Conservation (phyloP, 1,284 basidiomycete species). For the Agaricales sp. region DNA sequence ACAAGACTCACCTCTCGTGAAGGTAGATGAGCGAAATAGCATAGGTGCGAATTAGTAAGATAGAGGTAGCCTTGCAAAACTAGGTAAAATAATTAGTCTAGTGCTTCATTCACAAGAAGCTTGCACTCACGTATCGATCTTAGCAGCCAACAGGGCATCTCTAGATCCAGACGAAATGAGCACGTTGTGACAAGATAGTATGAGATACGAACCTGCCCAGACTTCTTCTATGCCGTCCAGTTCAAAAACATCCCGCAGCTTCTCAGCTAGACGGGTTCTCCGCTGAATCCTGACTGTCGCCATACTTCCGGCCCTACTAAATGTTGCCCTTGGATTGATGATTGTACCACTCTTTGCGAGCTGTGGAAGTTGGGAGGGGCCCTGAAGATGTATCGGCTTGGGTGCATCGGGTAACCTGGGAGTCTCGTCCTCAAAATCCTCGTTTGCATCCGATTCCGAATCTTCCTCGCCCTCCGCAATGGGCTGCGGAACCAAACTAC, state of each 20-base stretch:
- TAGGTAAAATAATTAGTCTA: too few species aligned
- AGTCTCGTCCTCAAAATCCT: constrained; percentile 52
- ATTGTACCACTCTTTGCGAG: not conserved
- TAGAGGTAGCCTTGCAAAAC: constrained; percentile 97
- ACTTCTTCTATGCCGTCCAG: constrained; percentile 75
- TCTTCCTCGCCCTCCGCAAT: not conserved
- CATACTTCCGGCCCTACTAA: constrained; percentile 49
- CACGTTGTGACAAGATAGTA: too few species aligned
- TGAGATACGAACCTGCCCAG: constrained; percentile 49
- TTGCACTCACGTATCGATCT: constrained; percentile 79
- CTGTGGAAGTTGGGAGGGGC: constrained; percentile 5
- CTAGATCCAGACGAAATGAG: constrained; percentile 25
- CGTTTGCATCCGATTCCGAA: constrained; percentile 16
- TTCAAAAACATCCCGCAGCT: constrained; percentile 80
- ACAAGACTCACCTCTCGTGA: constrained; percentile 57
- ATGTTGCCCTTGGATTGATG: constrained; percentile 11
- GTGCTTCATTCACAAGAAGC: too few species aligned
- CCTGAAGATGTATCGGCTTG: constrained; percentile 16
- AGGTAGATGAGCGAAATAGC: constrained; percentile 96
- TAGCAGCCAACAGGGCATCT: constrained; percentile 85
- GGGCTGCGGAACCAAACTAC: not conserved
- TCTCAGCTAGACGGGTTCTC: constrained; percentile 66
- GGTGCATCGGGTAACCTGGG: constrained; percentile 25
- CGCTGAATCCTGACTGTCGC: constrained; percentile 63
- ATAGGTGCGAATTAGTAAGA: constrained; percentile 83